A percentile compares a stretch with the other conserved stretches of the same genome.
phyloP scores from a whole-genome alignment of 306 rosid species.

The Quillaja saponaria region DNA sequence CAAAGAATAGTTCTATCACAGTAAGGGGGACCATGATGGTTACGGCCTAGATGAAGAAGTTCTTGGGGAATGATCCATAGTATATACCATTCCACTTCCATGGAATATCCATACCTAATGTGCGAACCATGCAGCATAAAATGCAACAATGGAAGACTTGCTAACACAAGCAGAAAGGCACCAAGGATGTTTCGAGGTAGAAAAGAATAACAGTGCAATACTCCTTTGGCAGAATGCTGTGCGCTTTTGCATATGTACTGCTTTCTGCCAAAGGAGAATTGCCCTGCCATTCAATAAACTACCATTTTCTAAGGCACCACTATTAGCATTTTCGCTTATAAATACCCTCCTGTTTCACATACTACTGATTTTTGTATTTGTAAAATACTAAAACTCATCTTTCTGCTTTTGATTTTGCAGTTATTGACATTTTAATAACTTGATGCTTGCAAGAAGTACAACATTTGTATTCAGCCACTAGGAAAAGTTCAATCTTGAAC shows the following conservation, averaged over 20 bases:
- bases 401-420: constrained; percentile 1
- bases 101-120: constrained; percentile 32
- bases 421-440: background rate
- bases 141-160: constrained; percentile 10
- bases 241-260: background rate
- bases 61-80: constrained; percentile 37
- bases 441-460: background rate
- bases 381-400: background rate
- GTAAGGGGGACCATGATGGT: constrained; percentile 35
- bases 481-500: background rate
- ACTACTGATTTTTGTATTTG: background rate
- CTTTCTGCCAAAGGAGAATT: constrained; percentile 42
- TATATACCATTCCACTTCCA: constrained; percentile 31
- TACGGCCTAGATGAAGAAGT: constrained; percentile 21
- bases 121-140: constrained; percentile 26
- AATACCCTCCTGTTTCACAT: background rate
- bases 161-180: constrained; percentile 1
- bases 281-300: constrained; percentile 36
- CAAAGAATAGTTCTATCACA: constrained; percentile 12
- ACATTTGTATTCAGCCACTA: background rate
- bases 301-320: constrained; percentile 15
- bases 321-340: constrained; percentile 4
- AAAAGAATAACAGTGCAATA: constrained; percentile 26
- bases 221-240: constrained; percentile 21
- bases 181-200: background rate